phyloP scores from a whole-genome alignment of 106 monocot species.

The Acanthochlamys bracteata region DNA sequence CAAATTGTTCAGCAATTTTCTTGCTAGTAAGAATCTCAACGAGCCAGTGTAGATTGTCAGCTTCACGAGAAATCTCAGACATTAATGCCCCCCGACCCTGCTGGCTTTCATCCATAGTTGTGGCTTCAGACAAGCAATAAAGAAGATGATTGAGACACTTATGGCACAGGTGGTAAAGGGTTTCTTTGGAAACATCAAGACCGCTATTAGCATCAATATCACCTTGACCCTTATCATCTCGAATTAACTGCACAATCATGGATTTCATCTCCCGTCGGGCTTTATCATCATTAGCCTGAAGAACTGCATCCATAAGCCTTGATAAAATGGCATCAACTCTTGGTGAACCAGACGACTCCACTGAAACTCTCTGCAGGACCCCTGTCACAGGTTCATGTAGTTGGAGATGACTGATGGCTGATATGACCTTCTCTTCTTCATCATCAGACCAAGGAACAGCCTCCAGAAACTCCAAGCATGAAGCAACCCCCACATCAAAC shows the following conservation, averaged over 20 bases:
- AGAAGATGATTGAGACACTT: slow-evolving; percentile 27
- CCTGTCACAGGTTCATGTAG: slow-evolving; percentile 8
- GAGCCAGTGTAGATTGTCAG: slow-evolving; percentile 7
- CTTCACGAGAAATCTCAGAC: slow-evolving; percentile 6
- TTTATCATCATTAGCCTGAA: slow-evolving; percentile 52
- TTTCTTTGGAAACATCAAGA: slow-evolving; percentile 23
- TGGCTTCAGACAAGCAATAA: slow-evolving; percentile 18
- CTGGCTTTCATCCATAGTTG: slow-evolving; percentile 10
- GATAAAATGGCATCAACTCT: slow-evolving; percentile 20
- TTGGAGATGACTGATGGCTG: slow-evolving; percentile 21
- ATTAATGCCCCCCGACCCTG: slow-evolving; percentile 7
- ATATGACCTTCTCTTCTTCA: slow-evolving; percentile 38
- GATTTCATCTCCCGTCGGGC: slow-evolving; percentile 49
- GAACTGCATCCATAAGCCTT: slow-evolving; percentile 25
- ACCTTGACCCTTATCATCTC: slow-evolving; percentile 9
- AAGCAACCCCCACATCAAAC: slow-evolving; percentile 38
- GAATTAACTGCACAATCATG: slow-evolving; percentile 23
- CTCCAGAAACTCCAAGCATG: slow-evolving; percentile 57
- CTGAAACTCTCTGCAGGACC: slow-evolving; percentile 33
- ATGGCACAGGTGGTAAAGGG: slow-evolving; percentile 29
- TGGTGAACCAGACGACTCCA: slow-evolving; percentile 25
- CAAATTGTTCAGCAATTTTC: slow-evolving; percentile 33
- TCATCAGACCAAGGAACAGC: slow-evolving; percentile 51
- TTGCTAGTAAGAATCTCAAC: slow-evolving; percentile 21
- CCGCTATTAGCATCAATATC: not conserved